Evolutionary conservation across 2,329 filamentous ascomycete species (phyloP).

Genomic region (Neonectria coccinea): DNA sequence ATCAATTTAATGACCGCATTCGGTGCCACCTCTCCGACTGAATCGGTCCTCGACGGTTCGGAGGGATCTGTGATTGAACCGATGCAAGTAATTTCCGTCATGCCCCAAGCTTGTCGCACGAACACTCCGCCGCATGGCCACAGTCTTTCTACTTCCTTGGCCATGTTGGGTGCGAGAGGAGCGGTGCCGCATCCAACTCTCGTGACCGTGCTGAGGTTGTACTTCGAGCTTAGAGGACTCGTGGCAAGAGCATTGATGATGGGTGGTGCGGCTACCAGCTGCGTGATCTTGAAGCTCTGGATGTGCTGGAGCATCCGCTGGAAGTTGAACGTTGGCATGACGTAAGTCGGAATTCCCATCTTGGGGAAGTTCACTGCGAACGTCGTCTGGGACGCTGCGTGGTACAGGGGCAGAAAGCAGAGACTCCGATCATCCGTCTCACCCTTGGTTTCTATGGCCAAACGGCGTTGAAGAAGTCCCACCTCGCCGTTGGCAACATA

Average conservation of each 20-base stretch:
- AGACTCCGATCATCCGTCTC: conserved; percentile 56
- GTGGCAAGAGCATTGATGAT: conserved; percentile 80
- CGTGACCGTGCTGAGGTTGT: conserved; percentile 75
- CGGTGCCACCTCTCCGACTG: conserved; percentile 51
- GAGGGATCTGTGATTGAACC: conserved; percentile 73
- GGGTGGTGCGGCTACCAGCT: conserved; percentile 76
- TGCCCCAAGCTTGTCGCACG: conserved; percentile 81
- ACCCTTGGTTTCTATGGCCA: conserved; percentile 43
- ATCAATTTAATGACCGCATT: conserved; percentile 71
- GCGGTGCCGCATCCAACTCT: conserved; percentile 74
- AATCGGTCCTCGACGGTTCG: conserved; percentile 56
- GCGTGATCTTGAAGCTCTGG: conserved; percentile 75
- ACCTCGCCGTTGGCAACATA: conserved; percentile 75
- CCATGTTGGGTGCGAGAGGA: conserved; percentile 68
- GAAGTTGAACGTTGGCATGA: conserved; percentile 85
- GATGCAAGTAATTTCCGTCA: conserved; percentile 85
- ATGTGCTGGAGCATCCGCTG: conserved; percentile 75
- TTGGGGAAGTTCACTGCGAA: conserved; percentile 71
- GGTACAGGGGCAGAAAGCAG: conserved; percentile 81
- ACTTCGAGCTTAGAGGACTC: conserved; percentile 72
- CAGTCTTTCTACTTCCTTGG: conserved; percentile 58
- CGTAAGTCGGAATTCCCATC: conserved; percentile 72
- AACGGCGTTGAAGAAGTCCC: conserved; percentile 60
- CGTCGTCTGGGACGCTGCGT: conserved; percentile 77
- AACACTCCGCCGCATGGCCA: conserved; percentile 56